Evolutionary conservation across 257 asterid genomes (phyloP).

Genomic region (Euphrasia confusa): DNA sequence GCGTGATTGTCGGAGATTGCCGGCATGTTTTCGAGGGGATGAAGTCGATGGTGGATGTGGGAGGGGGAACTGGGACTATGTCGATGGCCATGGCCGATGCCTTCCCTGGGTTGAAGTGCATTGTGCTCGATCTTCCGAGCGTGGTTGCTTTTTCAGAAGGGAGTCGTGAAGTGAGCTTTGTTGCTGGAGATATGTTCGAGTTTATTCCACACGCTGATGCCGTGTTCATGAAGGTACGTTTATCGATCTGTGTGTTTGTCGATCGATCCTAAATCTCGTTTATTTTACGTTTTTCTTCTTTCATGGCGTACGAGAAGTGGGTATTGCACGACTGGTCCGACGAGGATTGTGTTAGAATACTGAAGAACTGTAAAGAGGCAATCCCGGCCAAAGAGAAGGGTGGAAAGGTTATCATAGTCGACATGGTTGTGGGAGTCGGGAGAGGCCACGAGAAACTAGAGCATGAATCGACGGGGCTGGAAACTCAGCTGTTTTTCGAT

Average conservation of each 20-base stretch:
- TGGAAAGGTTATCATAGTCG: slow-evolving; percentile 19
- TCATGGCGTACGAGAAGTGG: neutral
- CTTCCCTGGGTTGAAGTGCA: slow-evolving; percentile 6
- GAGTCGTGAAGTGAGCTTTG: neutral
- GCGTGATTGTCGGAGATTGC: slow-evolving; percentile 1
- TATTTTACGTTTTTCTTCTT: neutral
- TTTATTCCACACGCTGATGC: slow-evolving; percentile 17
- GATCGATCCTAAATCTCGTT: neutral
- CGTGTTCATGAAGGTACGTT: slow-evolving; percentile 20
- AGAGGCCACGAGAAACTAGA: neutral
- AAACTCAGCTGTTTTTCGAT: neutral
- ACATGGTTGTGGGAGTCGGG: neutral
- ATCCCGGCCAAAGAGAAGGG: neutral
- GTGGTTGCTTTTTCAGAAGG: slow-evolving; percentile 19
- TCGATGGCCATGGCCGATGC: slow-evolving; percentile 14
- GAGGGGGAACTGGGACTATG: slow-evolving; percentile 19
- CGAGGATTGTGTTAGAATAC: slow-evolving; percentile 10
- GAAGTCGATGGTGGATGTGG: slow-evolving; percentile 23
- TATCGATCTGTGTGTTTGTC: no score
- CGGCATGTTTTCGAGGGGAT: slow-evolving; percentile 12
- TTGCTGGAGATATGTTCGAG: slow-evolving; percentile 22
- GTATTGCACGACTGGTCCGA: neutral
- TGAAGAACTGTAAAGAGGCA: slow-evolving; percentile 24
- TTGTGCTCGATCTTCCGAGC: slow-evolving; percentile 14
- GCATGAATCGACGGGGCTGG: neutral